These are phyloP conservation scores for Metschnikowia amazonensis DNA, from an alignment of 805 yeast species.

Conservation along the genomic window DNA sequence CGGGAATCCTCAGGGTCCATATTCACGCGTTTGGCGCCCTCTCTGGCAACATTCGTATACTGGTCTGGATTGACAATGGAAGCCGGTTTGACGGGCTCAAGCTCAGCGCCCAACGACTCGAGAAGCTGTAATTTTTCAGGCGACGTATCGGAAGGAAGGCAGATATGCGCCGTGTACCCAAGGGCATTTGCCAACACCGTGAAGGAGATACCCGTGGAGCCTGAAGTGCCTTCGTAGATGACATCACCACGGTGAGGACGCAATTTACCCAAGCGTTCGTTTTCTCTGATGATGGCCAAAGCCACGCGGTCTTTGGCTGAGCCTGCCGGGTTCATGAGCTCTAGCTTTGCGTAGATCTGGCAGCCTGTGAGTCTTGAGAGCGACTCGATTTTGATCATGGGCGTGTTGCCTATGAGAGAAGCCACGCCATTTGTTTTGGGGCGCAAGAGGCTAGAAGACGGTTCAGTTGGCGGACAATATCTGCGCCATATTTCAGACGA, in stretches of 20 bases:
- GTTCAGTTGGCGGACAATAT: no score
- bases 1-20: constrained; percentile 32
- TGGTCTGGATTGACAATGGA: constrained; percentile 91
- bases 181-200: constrained; percentile 85
- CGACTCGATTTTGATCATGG: constrained; percentile 69
- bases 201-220: constrained; percentile 93
- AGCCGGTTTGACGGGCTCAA: constrained; percentile 89
- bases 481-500: constrained; percentile 12
- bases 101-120: constrained; percentile 70
- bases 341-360: constrained; percentile 82
- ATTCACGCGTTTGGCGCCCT: constrained; percentile 54
- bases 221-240: constrained; percentile 93
- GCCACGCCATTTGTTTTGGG: constrained; percentile 52
- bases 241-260: constrained; percentile 61
- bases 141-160: constrained; percentile 91
- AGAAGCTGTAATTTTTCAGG: constrained; percentile 73
- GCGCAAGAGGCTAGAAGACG: constrained; percentile 13
- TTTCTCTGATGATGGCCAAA: constrained; percentile 67
- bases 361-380: constrained; percentile 72
- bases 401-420: constrained; percentile 88
- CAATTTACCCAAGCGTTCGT: constrained; percentile 57
- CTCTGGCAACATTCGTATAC: constrained; percentile 83
- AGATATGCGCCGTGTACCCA: constrained; percentile 91
- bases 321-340: constrained; percentile 86
- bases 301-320: constrained; percentile 96